Conservation (phyloP, 306 rosid species). For the Gleditsia sinensis region DNA sequence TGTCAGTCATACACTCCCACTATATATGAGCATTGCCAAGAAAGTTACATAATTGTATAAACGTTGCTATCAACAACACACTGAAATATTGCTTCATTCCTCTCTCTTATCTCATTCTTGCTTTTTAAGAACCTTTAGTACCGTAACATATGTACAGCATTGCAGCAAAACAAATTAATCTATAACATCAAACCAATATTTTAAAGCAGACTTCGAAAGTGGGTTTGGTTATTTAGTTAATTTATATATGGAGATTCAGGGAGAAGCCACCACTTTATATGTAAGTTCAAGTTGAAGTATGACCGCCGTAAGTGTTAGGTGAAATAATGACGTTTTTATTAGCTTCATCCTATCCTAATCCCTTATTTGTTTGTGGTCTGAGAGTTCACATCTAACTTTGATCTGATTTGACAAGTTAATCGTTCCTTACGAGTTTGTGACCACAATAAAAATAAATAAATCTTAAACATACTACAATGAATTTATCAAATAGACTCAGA, state of each 20-base stretch:
- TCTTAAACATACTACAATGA: background rate
- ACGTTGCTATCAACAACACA: no score
- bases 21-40: background rate
- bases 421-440: background rate
- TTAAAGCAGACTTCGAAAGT: background rate
- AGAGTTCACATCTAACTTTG: conserved; percentile 6
- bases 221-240: background rate
- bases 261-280: background rate
- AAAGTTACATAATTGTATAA: background rate
- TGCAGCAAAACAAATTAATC: background rate
- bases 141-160: background rate
- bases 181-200: background rate
- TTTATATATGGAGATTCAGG: no score
- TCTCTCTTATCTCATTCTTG: background rate
- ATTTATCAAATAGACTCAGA: background rate
- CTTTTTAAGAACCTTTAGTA: background rate
- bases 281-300: background rate
- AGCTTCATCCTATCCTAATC: background rate
- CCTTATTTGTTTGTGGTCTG: background rate
- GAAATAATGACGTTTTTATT: background rate
- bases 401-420: conserved; percentile 15
- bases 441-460: background rate
- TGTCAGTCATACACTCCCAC: no score
- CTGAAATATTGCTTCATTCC: no score
- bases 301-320: conserved; percentile 1